Evolutionary conservation across 2,329 filamentous ascomycete genomes (phyloP), one percentile per base, ranked within the genome.

Genomic region (Claviceps pusilla): DNA sequence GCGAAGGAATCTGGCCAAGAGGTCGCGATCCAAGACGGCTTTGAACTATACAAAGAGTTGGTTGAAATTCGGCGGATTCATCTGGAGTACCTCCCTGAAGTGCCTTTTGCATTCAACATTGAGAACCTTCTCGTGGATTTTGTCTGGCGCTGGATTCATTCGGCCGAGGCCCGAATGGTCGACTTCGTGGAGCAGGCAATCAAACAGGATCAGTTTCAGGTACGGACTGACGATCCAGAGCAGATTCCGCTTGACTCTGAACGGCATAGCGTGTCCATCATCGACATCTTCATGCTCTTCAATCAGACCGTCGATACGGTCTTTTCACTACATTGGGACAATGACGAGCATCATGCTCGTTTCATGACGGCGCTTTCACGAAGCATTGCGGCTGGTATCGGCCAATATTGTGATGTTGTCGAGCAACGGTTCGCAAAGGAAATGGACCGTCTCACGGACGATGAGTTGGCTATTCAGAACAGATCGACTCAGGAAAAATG

Each of bases 281-380:
- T 96, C 58, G 93, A 98, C 67, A 83, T 95, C 47, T 97, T 96
- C 72, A 84, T 87, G 61, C 84, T 94, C 1, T 96, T 97, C 75
- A 94, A 90, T 62, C 87, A 96, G 69, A 87, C 86, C 19, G 82
- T 94, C 41, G 86, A 96, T 59, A 88, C 94, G 62, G 82, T 98
- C 54, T 83, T 87, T 53, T 76, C 88, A 60, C 76, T 98, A 11
- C 82, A 90, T 57, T 98, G 93, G 93, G 86, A 89, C 59, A 89
- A 97, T 65, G 88, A 95, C 63, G 76, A 95, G 42, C 90, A 95
- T 60, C 87, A 95, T 65, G 91, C 93, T 43, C 89, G 90, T 58
- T 98, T 98, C 70, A 97, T 97, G 90, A 98, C 93, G 16, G 82
- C 89, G 2, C 74, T 96, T 16, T 84, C 90, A 14, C 94, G 89